Evolutionary conservation across 495 filamentous ascomycete genomes (phyloP), one percentile per base, ranked within the genome.

Genomic region (Aspergillus cavernicola): DNA sequence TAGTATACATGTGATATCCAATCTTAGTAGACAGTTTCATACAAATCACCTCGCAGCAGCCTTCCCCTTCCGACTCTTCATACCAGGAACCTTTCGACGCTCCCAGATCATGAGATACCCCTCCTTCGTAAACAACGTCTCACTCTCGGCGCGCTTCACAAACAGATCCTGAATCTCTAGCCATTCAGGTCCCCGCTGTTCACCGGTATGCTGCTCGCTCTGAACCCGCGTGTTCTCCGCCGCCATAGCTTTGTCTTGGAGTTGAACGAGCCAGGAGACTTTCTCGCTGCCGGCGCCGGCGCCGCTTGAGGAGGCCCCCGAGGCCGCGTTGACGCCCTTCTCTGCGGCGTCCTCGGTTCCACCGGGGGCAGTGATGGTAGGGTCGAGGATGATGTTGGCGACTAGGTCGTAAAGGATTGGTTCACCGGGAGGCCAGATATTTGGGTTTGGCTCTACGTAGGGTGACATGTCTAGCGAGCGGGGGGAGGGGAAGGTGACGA

Each of bases 41-140:
- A 11, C 6, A 7, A 33, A 20, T 51, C 47, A 61, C 48, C 56
- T 60, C 39, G 59, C 56, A 9, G 60, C 45, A 19, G 62, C 59
- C 59, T 71, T 78, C n/a, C 64, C 72, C 58, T 77, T 80, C 57
- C 71, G 62, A n/a, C 60, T 66, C 23, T 74, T 68, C 53, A 55
- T 61, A 0, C 70, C 67, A n/a, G 68, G 63, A 13, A 60, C 57
- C 66, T 81, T 86, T 71, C 93, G 80, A 67, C 87, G 79, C 78
- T 98, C 93, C 93, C 93, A 98, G 48, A 98, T 83, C 83, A 97
- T 95, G 59, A 97, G 65, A 73, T 96, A 97, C 36, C 84, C 89
- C 78, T 98, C 93, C 24, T 90, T 87, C 2, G 92, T 87, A 64
- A 93, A 95, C 60, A 99, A 64, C 58, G 92, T 79, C 75, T 97